Percentiles rank a stretch among this genome's conserved stretches.
These are phyloP conservation scores for Quercus parvula DNA, from an alignment of 306 rosid species.

Conservation along the genomic window DNA sequence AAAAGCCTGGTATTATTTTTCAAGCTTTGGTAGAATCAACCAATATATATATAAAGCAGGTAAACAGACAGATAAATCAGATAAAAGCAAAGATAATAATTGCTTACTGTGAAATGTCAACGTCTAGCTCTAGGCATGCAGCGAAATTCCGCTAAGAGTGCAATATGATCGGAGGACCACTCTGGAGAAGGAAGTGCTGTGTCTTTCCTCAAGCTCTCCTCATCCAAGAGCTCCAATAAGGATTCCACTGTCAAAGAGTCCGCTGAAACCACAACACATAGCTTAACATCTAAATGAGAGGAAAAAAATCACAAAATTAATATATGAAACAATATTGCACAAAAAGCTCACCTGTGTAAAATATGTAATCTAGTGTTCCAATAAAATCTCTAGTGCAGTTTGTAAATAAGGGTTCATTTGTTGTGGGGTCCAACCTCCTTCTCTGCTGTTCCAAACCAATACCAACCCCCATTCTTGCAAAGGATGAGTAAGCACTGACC, in stretches of 20 bases:
- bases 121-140: slow-evolving; percentile 86
- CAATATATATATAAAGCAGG: not conserved
- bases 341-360: slow-evolving; percentile 74
- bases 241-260: slow-evolving; percentile 92
- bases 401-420: slow-evolving; percentile 93
- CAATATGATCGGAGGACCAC: slow-evolving; percentile 99
- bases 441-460: slow-evolving; percentile 73
- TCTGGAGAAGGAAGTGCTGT: slow-evolving; percentile 99
- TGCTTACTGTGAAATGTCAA: slow-evolving; percentile 50
- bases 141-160: slow-evolving; percentile 91
- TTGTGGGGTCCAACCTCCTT: slow-evolving; percentile 67
- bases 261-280: slow-evolving; percentile 53
- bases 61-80: not conserved
- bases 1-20: not conserved
- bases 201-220: slow-evolving; percentile 93
- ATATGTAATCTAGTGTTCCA: slow-evolving; percentile 96
- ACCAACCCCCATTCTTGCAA: slow-evolving; percentile 69
- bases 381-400: slow-evolving; percentile 88
- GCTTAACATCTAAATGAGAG: slow-evolving; percentile 3
- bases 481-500: slow-evolving; percentile 95
- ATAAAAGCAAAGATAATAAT: not conserved
- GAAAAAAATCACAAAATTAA: not conserved
- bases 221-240: slow-evolving; percentile 92
- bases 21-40: not conserved
- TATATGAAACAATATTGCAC: slow-evolving; percentile 3